Conservation (phyloP, 768 basidiomycete genomes). For the Nevesoporus exiguus region DNA sequence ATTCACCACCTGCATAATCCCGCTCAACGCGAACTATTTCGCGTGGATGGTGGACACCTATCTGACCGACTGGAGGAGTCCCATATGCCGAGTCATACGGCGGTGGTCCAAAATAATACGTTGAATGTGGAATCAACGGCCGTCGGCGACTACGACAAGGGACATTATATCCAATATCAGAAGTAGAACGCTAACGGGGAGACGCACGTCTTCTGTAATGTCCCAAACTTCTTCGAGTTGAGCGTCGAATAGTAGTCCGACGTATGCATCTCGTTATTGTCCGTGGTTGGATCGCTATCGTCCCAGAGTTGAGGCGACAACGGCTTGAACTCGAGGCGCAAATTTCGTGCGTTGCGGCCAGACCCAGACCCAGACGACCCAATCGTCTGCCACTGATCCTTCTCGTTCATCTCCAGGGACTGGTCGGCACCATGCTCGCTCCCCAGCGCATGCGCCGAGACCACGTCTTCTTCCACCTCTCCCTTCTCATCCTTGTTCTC, state of each 20-base stretch:
- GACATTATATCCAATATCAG: slow-evolving; percentile 10
- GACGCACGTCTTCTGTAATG: slow-evolving; percentile 45
- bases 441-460: slow-evolving; percentile 11
- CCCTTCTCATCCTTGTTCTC: slow-evolving; percentile 2
- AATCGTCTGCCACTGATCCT: slow-evolving; percentile 24
- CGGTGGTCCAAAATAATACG: slow-evolving; percentile 84
- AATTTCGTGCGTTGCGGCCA: slow-evolving; percentile 38
- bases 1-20: slow-evolving; percentile 88
- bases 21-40: slow-evolving; percentile 90
- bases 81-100: slow-evolving; percentile 76
- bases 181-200: background rate
- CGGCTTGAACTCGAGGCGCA: slow-evolving; percentile 47
- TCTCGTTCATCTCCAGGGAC: slow-evolving; percentile 23
- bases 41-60: slow-evolving; percentile 86
- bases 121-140: slow-evolving; percentile 66
- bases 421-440: slow-evolving; percentile 8
- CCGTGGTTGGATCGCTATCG: slow-evolving; percentile 45
- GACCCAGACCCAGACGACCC: slow-evolving; percentile 7
- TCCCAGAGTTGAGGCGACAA: slow-evolving; percentile 70
- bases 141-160: slow-evolving; percentile 35
- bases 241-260: slow-evolving; percentile 43
- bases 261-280: slow-evolving; percentile 31
- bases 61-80: slow-evolving; percentile 74
- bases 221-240: slow-evolving; percentile 41
- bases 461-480: slow-evolving; percentile 12